Base-by-base conservation (phyloP, 139 green algal species). In the Chlorokybus atmophyticus region DNA sequence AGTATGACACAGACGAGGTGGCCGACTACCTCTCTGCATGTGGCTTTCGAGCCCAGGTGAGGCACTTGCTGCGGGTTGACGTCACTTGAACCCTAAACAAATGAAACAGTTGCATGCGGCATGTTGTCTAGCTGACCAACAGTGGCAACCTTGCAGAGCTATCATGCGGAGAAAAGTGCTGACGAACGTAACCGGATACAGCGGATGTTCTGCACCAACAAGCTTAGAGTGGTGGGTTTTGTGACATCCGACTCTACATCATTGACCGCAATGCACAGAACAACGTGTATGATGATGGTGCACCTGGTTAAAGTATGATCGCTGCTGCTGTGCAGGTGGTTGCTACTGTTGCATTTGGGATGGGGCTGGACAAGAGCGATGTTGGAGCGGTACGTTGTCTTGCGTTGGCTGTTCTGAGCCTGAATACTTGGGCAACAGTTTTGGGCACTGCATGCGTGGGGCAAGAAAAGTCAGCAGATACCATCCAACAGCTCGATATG, bases 321-420 rank as follows among this genome's bases (percentile, higher is more conserved):
- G 6, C 19, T 44, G 35, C 10, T 44, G 10, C 10, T 44, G 21
- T 48, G 51, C 59, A 67, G 59, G 59, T 63, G 29, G 59, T 75
- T 14, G 71, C 71, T 2, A 79, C 71, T 1, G 57, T 73, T 24
- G 71, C 71, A 0, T 79, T 79, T 65, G 71, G 71, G 6, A 78
- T 78, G 70, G 71, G 71, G 6, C 57, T 79, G 4, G 71, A 79
- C 44, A 79, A 79, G 44, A 17, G 23, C 21, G 60, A 79, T 40
- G 52, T 79, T 10, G 32, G 71, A n/a, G 28, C 25, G 27, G 66
- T 79, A 27, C 32, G 57, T 66, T 10, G n/a, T n/a, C n/a, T n/a
- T n/a, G n/a, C n/a, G n/a, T n/a, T n/a, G n/a, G n/a, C n/a, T n/a
- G n/a, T n/a, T n/a, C n/a, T n/a, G n/a, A n/a, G n/a, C n/a, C n/a